Evolutionary conservation across 352 stramenopile genomes (phyloP), one percentile per base, ranked within the genome.

Genomic region (Lagenidium sp.): DNA sequence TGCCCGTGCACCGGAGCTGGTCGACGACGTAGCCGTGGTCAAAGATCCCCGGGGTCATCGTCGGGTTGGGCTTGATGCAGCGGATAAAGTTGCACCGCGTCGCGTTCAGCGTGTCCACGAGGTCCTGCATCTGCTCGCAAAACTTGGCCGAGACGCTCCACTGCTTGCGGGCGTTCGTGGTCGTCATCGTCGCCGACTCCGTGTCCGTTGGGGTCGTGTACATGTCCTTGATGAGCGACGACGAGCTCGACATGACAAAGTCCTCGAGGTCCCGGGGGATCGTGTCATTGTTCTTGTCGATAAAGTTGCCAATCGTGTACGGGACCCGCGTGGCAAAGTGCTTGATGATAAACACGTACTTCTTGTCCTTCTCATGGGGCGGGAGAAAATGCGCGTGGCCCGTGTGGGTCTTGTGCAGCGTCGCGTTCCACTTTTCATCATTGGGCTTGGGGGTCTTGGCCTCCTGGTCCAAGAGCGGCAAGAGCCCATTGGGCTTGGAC

Each of bases 201-300:
- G 63, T 42, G 24, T 86, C 68, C 30, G 63, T 45, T 38, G 73
- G 80, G 2, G 59, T 46, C 40, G 82, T 73, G 57, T 90, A 95
- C 29, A 96, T 39, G 21, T 93, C 76, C 40, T 79, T 84, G 34
- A 96, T 80, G 23, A 96, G 58, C 19, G 57, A 57, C 19, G 77
- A 76, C 28, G 76, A 74, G 47, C 76, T 93, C 25, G 72, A 85
- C 47, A 77, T 78, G 29, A 96, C 72, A 43, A 96, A 82, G 30
- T 96, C 77, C 32, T 86, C 66, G 18, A 98, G 60, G 54, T 97
- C 89, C 44, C 88, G 84, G 11, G 83, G 83, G 39, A 98, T 89
- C 43, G 82, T 94, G 57, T 99, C 95, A 50, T 96, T 93, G 65
- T 98, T 98, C 60, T 97, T 97, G 54, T 98, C 82, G 29, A 98